Evolutionary conservation across 2,329 filamentous ascomycete species (phyloP).

Genomic region (Colletotrichum sp.): DNA sequence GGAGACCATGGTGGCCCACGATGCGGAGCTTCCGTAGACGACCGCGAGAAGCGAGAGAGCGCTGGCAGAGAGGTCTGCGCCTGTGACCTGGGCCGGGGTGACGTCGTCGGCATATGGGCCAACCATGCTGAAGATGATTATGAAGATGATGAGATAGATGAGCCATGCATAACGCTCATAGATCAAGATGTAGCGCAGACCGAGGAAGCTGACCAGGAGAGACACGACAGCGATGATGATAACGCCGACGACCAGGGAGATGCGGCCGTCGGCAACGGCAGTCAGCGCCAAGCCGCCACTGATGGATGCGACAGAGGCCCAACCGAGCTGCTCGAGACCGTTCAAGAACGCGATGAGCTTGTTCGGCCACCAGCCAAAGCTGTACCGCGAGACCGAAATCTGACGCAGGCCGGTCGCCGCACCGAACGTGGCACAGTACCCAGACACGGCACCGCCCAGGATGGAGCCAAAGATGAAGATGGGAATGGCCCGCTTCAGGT

Average conservation of each 20-base stretch:
- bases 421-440: neutral
- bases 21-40: neutral
- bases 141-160: neutral
- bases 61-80: neutral
- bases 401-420: neutral
- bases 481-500: neutral
- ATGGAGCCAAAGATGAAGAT: neutral
- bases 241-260: neutral
- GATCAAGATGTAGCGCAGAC: neutral
- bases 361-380: neutral
- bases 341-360: neutral
- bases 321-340: neutral
- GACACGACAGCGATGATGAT: neutral
- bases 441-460: neutral
- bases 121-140: neutral
- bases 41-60: neutral
- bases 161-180: neutral
- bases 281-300: neutral
- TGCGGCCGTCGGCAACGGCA: neutral
- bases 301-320: neutral
- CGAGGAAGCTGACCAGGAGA: neutral
- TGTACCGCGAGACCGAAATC: neutral
- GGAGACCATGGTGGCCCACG: neutral
- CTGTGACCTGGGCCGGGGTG: neutral
- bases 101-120: neutral